Conservation (phyloP, 148 eudicot genomes). For the Cornus kousa region DNA sequence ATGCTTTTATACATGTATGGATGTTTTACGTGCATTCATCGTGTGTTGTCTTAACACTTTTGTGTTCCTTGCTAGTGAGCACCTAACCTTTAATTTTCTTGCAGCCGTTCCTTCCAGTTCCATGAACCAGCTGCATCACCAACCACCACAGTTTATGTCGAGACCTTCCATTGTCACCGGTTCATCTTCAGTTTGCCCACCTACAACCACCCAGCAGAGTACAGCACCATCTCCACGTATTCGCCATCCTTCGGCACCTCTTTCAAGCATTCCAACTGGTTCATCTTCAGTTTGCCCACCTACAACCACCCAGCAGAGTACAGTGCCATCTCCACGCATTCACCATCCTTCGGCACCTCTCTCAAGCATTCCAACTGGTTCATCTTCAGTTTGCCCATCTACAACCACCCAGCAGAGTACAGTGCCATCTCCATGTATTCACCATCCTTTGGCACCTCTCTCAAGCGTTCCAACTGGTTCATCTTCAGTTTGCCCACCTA, state of each 20-base stretch:
- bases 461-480: conserved; percentile 14
- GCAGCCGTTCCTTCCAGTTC: conserved; percentile 44
- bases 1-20: background rate
- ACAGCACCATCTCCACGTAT: conserved; percentile 10
- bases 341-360: conserved; percentile 10
- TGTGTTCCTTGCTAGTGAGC: background rate
- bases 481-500: conserved; percentile 24
- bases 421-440: conserved; percentile 10
- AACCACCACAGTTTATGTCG: conserved; percentile 16
- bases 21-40: background rate
- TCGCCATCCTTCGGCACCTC: conserved; percentile 9
- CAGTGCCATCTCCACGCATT: conserved; percentile 10
- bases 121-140: conserved; percentile 30
- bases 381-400: conserved; percentile 25
- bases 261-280: conserved; percentile 11
- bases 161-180: conserved; percentile 19
- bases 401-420: conserved; percentile 21
- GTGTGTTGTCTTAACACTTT: background rate
- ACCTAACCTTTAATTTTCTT: conserved; percentile 5
- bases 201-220: conserved; percentile 25
- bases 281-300: conserved; percentile 26
- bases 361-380: conserved; percentile 12
- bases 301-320: conserved; percentile 21
- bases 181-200: conserved; percentile 24
- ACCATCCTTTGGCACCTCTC: conserved; percentile 10